These are phyloP conservation scores for Papiliotrema terrestris DNA, from an alignment of 1,284 basidiomycete genomes.

Conservation along the genomic window DNA sequence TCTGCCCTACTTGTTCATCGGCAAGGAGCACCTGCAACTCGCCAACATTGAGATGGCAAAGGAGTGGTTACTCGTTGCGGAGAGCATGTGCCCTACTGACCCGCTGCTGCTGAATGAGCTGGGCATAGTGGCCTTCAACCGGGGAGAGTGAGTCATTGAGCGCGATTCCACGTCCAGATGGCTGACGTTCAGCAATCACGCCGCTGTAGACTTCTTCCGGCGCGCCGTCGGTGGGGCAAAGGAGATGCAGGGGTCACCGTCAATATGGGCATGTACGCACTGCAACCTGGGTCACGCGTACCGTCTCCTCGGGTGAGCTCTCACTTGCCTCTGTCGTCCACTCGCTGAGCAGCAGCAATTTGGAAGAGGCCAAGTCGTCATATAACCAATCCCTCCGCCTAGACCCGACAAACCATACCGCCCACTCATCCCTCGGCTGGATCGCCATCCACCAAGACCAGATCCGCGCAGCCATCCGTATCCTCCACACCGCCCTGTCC, in stretches of 20 bases:
- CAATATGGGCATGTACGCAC: slow-evolving; percentile 80
- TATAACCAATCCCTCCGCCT: slow-evolving; percentile 76
- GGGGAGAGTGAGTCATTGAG: slow-evolving; percentile 63
- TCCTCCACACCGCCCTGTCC: slow-evolving; percentile 85
- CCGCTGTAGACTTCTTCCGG: slow-evolving; percentile 66
- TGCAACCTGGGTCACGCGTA: slow-evolving; percentile 85
- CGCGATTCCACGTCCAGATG: neutral
- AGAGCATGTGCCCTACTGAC: slow-evolving; percentile 75
- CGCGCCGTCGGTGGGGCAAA: slow-evolving; percentile 69
- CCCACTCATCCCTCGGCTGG: slow-evolving; percentile 78
- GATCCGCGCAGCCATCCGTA: slow-evolving; percentile 71
- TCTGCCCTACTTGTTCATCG: slow-evolving; percentile 89
- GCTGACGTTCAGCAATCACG: slow-evolving; percentile 52
- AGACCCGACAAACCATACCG: slow-evolving; percentile 70
- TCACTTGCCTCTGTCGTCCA: too few relatives aligned
- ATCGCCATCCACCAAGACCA: slow-evolving; percentile 71
- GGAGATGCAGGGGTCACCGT: slow-evolving; percentile 76
- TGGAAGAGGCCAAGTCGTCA: slow-evolving; percentile 63
- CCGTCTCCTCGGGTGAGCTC: slow-evolving; percentile 67
- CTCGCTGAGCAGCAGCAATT: slow-evolving; percentile 54
- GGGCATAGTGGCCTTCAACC: slow-evolving; percentile 87
- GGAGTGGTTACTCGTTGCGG: slow-evolving; percentile 78
- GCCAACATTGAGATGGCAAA: slow-evolving; percentile 78
- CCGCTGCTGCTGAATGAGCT: slow-evolving; percentile 88
- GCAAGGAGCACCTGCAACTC: slow-evolving; percentile 94